Percentiles rank a stretch among this genome's conserved stretches.
Conservation (phyloP, 805 yeast genomes). For the Teunomyces gatunensis region DNA sequence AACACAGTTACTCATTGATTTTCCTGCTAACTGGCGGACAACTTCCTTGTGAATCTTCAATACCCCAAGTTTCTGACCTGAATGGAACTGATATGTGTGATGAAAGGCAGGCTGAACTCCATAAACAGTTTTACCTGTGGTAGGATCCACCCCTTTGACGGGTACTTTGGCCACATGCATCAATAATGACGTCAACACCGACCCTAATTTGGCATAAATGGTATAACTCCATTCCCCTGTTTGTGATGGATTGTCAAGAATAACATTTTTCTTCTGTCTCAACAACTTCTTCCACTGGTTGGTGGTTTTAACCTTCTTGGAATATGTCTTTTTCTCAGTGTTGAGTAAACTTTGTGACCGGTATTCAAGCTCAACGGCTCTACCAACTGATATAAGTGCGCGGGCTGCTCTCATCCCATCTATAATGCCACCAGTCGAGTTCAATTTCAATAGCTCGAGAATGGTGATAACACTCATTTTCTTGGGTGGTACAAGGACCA, state of each 20-base stretch:
- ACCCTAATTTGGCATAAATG: conserved; percentile 66
- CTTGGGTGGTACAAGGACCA: conserved; percentile 69
- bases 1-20: conserved; percentile 58
- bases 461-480: conserved; percentile 83
- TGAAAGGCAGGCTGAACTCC: conserved; percentile 88
- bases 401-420: conserved; percentile 85
- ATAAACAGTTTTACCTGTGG: conserved; percentile 59
- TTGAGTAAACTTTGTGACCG: conserved; percentile 63
- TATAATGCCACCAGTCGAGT: conserved; percentile 69
- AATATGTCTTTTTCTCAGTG: conserved; percentile 52
- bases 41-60: conserved; percentile 71
- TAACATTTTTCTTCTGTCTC: conserved; percentile 13
- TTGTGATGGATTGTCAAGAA: conserved; percentile 9
- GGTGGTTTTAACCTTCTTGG: conserved; percentile 42
- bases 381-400: conserved; percentile 78
- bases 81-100: conserved; percentile 79
- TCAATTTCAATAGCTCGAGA: conserved; percentile 71
- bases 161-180: conserved; percentile 80
- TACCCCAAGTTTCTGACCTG: conserved; percentile 80
- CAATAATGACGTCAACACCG: conserved; percentile 69
- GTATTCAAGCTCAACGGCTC: conserved; percentile 81
- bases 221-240: conserved; percentile 21
- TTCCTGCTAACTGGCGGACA: conserved; percentile 64
- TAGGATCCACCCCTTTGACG: conserved; percentile 79
- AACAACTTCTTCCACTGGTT: conserved; percentile 47